phyloP scores from a whole-genome alignment of 192 early-diverging fungal species.

The Lobulomyces angularis region DNA sequence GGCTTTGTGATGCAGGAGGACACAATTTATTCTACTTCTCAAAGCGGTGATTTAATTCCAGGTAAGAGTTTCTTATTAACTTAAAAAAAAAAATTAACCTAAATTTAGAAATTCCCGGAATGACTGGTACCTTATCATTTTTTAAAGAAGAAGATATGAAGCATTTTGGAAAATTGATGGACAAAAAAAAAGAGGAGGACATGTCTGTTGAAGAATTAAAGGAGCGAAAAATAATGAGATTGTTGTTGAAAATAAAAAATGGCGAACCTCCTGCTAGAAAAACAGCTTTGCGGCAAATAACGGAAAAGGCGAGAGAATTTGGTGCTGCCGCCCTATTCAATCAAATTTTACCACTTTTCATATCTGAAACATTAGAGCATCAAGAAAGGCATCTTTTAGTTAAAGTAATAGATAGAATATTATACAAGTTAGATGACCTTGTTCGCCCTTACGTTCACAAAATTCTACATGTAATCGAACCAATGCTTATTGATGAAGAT shows the following conservation, averaged over 20 bases:
- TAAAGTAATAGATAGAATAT: conserved; percentile 92
- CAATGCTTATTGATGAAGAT: conserved; percentile 92
- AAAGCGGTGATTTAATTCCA: conserved; percentile 25
- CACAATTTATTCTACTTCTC: conserved; percentile 9
- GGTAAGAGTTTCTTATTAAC: conserved; percentile 62
- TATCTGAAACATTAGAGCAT: conserved; percentile 94
- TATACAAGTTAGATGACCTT: conserved; percentile 91
- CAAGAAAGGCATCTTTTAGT: conserved; percentile 94
- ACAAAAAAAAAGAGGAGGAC: conserved; percentile 62
- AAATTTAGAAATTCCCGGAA: conserved; percentile 79
- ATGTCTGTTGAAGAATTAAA: conserved; percentile 77
- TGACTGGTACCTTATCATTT: conserved; percentile 62
- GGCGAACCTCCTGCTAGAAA: conserved; percentile 92
- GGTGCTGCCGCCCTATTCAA: conserved; percentile 90
- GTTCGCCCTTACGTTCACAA: conserved; percentile 95
- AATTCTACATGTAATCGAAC: conserved; percentile 98
- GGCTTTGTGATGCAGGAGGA: conserved; percentile 81
- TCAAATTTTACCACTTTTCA: conserved; percentile 88
- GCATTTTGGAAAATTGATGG: conserved; percentile 84
- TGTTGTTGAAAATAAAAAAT: conserved; percentile 96
- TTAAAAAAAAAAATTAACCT: too few relatives aligned
- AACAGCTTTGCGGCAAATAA: conserved; percentile 82
- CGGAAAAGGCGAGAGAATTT: conserved; percentile 89
- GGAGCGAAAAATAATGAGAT: conserved; percentile 90
- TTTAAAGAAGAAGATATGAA: conserved; percentile 97